These are phyloP conservation scores for Umbelopsis isabellina DNA, from an alignment of 192 early-diverging fungal genomes.

Conservation along the genomic window DNA sequence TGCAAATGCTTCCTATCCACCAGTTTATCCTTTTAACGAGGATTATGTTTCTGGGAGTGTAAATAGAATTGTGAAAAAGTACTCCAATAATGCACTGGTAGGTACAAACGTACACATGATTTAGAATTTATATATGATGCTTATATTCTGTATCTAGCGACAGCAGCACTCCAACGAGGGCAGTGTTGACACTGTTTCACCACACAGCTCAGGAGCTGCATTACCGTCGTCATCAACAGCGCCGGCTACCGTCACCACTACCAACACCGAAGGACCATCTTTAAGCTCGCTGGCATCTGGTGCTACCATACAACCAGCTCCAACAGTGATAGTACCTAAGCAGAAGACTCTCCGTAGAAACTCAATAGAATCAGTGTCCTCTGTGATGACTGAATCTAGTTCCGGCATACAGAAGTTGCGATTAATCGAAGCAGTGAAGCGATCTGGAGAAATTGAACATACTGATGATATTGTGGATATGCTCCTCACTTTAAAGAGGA, in stretches of 20 bases:
- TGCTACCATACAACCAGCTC: constrained; percentile 23
- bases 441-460: constrained; percentile 16
- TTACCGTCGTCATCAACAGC: background rate
- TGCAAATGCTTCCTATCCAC: constrained; percentile 1
- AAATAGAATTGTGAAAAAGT: constrained; percentile 15
- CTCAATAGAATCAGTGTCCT: constrained; percentile 35
- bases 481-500: constrained; percentile 37
- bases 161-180: constrained; percentile 7
- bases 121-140: background rate
- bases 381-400: constrained; percentile 38
- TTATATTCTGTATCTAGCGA: background rate
- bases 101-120: background rate
- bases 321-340: constrained; percentile 13
- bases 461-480: constrained; percentile 42
- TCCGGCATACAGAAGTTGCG: constrained; percentile 28
- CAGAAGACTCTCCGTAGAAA: constrained; percentile 26
- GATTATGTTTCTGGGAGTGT: constrained; percentile 14
- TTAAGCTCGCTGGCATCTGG: constrained; percentile 29
- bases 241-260: background rate
- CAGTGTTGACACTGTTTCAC: constrained; percentile 1
- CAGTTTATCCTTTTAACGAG: constrained; percentile 1
- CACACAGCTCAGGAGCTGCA: background rate
- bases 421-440: constrained; percentile 28
- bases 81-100: constrained; percentile 14
- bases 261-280: constrained; percentile 20